Evolutionary conservation across 495 filamentous ascomycete species (phyloP).

Genomic region (Polyplosphaeria fusca): DNA sequence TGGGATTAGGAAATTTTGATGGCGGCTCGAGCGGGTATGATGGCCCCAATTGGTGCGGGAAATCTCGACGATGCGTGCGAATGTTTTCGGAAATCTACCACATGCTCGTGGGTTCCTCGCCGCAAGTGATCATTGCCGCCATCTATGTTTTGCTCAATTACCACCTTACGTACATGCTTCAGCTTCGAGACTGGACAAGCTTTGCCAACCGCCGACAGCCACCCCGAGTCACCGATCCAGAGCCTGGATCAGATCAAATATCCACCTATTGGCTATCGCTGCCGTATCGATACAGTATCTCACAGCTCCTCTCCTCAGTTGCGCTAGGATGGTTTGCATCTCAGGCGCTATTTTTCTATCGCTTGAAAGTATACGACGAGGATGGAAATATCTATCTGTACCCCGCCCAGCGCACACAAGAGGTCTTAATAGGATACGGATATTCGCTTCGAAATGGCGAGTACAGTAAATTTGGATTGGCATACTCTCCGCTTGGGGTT

Average conservation of each 20-base stretch:
- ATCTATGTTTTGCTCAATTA: not conserved
- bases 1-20: not conserved
- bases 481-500: not conserved
- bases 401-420: no score
- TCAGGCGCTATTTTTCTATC: not conserved
- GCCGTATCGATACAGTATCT: not conserved
- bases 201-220: not conserved
- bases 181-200: conserved; percentile 5
- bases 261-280: conserved; percentile 9
- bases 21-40: not conserved
- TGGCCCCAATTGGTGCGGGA: not conserved
- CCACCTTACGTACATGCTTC: conserved; percentile 2
- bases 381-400: not conserved
- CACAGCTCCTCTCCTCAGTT: not conserved
- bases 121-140: not conserved
- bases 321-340: not conserved
- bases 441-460: no score
- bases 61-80: not conserved
- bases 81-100: not conserved
- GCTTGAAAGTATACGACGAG: not conserved
- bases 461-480: not conserved
- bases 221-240: conserved; percentile 5
- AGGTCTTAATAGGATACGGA: no score
- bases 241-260: conserved; percentile 1
- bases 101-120: not conserved